Percentiles rank a stretch among this genome's conserved stretches.
phyloP scores from a whole-genome alignment of 352 stramenopile genomes.

The Pythium apleroticum region DNA sequence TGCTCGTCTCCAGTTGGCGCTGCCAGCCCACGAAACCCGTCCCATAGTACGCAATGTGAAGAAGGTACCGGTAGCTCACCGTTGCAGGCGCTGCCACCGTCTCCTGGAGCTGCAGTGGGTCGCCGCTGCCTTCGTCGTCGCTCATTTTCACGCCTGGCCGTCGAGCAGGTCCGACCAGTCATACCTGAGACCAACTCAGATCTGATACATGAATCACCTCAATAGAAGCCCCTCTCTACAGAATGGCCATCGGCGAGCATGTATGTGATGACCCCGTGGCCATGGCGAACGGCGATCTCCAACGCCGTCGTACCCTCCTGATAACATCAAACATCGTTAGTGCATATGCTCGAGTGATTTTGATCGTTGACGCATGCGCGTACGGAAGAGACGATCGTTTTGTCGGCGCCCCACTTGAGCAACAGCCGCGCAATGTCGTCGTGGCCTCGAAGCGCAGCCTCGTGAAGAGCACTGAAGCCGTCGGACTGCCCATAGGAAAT shows the following conservation, averaged over 20 bases:
- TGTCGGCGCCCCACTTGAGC: constrained; percentile 52
- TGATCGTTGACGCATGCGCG: background rate
- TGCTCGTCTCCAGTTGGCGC: constrained; percentile 55
- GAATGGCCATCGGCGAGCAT: constrained; percentile 63
- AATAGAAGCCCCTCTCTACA: constrained; percentile 60
- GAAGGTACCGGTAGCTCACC: constrained; percentile 41
- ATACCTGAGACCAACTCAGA: constrained; percentile 6
- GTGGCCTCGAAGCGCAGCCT: constrained; percentile 60
- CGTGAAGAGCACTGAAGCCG: constrained; percentile 66
- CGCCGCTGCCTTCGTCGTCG: background rate
- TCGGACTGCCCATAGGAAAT: constrained; percentile 38
- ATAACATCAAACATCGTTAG: background rate
- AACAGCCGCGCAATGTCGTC: constrained; percentile 63
- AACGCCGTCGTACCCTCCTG: constrained; percentile 70
- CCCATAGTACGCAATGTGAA: constrained; percentile 81
- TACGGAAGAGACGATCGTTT: constrained; percentile 55
- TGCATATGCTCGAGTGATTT: background rate
- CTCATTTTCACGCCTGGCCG: constrained; percentile 16
- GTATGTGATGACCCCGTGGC: constrained; percentile 54
- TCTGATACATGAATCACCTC: constrained; percentile 22
- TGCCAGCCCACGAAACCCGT: constrained; percentile 82
- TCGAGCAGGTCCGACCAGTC: background rate
- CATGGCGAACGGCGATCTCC: constrained; percentile 64
- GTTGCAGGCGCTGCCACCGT: background rate
- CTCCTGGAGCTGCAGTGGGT: background rate